Conservation (phyloP, 2,329 filamentous ascomycete genomes). For the Hypomyces rosellus region DNA sequence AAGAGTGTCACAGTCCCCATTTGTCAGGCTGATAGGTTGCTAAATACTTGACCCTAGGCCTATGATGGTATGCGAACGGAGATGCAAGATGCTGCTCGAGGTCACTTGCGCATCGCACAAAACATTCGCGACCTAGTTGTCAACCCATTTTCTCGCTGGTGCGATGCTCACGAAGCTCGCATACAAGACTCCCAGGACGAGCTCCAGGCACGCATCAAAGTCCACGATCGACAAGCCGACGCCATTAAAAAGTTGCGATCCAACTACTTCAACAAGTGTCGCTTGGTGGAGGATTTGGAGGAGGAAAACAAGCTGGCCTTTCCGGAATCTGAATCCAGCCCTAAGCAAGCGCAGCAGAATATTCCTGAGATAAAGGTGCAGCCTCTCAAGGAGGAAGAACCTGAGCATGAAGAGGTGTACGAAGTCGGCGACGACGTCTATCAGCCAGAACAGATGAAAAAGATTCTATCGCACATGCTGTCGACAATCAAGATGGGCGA, state of each 20-base stretch:
- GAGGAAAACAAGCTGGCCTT: conserved; percentile 99
- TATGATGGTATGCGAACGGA: conserved; percentile 89
- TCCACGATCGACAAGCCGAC: conserved; percentile 88
- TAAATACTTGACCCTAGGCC: conserved; percentile 49
- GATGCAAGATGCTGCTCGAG: conserved; percentile 85
- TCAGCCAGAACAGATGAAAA: conserved; percentile 79
- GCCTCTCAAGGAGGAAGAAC: conserved; percentile 55
- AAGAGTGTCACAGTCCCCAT: not conserved
- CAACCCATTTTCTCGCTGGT: conserved; percentile 91
- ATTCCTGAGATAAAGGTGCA: conserved; percentile 88
- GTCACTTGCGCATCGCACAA: conserved; percentile 90
- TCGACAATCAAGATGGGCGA: conserved; percentile 82
- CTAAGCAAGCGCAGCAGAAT: conserved; percentile 48
- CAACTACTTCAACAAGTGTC: conserved; percentile 98
- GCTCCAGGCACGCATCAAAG: conserved; percentile 82
- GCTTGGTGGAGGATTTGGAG: conserved; percentile 89
- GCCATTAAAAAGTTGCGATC: conserved; percentile 86
- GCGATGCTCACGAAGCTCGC: conserved; percentile 85
- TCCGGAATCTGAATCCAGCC: conserved; percentile 73
- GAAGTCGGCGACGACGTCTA: conserved; percentile 91
- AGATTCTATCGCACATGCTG: conserved; percentile 79
- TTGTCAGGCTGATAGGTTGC: not conserved
- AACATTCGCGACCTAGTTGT: conserved; percentile 96
- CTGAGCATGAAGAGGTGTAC: conserved; percentile 68
- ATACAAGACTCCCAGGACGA: conserved; percentile 94